Base-by-base conservation (phyloP, 225 moss, liverwort and hornwort genomes). In the Neckera pumila region DNA sequence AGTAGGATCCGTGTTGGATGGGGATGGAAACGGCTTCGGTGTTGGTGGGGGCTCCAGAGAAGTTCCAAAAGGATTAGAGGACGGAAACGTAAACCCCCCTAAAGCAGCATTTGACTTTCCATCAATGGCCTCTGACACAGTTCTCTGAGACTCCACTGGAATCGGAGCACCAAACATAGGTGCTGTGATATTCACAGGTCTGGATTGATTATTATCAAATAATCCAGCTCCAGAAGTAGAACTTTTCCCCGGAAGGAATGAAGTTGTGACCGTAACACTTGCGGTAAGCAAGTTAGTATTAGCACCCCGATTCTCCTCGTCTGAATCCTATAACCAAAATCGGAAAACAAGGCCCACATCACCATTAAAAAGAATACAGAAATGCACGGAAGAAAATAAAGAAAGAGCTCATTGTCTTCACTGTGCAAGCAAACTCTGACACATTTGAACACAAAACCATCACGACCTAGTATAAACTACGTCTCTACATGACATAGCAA, bases 1-100 rank as follows among this genome's bases (percentile, higher is more conserved):
- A 85, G 93, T 83, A 60, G 91, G 64, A 7, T 73, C 95, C 49
- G 82, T 79, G 60, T 83, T 91, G 38, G 93, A 86, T 61, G 95
- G 92, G 56, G 95, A 94, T 36, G 97, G 94, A 92, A 97, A 96
- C 40, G 96, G 96, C 88, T 97, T 98, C 64, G 98, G 98, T 80
- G 98, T 98, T 40, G 98, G 96, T 34, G 98, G 98, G 54, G 95
- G 88, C 90, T 98, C 98, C 80, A 94, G 71, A 58, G 94, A 92
- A 65, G 81, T 81, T 40, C 95, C 92, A 61, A 90, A 89, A 56
- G 90, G 76, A 45, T 89, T 92, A 22, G 96, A 94, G 54, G 95
- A 94, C 31, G 94, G 93, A 90, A 97, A 97, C 9, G 95, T 92
- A 58, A 96, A 92, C 40, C 96, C 90, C 47, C 88, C 91, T 59